Evolutionary conservation across 305 asterid genomes (phyloP).

Genomic region (Fraxinus ornus): DNA sequence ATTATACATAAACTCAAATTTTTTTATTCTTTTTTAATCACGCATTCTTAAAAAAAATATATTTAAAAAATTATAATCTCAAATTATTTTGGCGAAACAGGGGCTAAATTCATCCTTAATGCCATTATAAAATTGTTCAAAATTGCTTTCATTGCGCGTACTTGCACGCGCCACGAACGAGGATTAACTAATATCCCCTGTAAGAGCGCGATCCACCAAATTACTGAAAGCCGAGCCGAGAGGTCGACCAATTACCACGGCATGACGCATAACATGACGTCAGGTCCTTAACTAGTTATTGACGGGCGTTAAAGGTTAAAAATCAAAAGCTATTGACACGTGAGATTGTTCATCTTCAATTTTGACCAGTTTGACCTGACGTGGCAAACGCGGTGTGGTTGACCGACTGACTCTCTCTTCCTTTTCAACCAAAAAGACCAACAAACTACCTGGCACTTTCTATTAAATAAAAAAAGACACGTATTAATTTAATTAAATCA

Average conservation of each 20-base stretch:
- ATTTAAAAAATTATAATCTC: no score
- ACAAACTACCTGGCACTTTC: background rate
- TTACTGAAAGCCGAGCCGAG: background rate
- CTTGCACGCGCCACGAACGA: background rate
- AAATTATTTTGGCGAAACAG: no score
- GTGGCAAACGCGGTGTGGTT: slow-evolving; percentile 36
- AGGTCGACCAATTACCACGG: background rate
- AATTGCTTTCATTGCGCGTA: background rate
- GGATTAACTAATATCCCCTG: background rate
- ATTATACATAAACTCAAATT: no score
- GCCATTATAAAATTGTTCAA: no score
- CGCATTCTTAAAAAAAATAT: no score
- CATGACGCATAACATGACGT: background rate
- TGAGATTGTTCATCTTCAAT: background rate
- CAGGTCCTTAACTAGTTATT: background rate
- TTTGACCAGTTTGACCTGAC: slow-evolving; percentile 33
- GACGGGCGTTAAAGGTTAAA: background rate
- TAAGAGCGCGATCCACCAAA: background rate
- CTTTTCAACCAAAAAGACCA: slow-evolving; percentile 8
- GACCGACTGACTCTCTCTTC: background rate
- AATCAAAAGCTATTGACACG: slow-evolving; percentile 8
- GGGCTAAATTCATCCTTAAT: no score
- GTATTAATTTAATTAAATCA: background rate
- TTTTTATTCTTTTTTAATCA: no score
- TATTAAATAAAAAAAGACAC: background rate